These are phyloP conservation scores for Ilyonectria sp. DNA, from an alignment of 2,329 filamentous ascomycete genomes.

Conservation along the genomic window DNA sequence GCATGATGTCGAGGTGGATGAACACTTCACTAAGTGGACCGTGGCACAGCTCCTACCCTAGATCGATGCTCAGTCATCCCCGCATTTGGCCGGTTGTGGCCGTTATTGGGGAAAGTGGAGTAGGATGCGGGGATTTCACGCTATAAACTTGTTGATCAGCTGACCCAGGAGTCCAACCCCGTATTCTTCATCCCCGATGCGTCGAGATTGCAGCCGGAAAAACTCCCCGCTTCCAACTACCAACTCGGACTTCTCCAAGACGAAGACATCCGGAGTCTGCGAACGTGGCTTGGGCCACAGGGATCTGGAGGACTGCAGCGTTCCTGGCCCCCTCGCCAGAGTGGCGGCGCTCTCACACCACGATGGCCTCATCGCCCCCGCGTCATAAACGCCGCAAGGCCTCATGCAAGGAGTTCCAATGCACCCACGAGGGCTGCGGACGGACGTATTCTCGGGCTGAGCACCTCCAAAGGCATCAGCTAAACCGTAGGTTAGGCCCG, in stretches of 20 bases:
- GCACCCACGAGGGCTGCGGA: conserved; percentile 49
- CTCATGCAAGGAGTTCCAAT: conserved; percentile 50
- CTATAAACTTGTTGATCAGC: conserved; percentile 19
- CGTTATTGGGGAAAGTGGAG: conserved; percentile 26
- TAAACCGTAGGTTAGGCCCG: conserved; percentile 41
- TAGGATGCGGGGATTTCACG: conserved; percentile 24
- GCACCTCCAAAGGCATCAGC: conserved; percentile 47
- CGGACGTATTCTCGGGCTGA: conserved; percentile 49
- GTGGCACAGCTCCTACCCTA: conserved; percentile 5
- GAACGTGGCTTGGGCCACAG: conserved; percentile 3
- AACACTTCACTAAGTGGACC: background rate
- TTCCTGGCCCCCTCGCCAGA: background rate
- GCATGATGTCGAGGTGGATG: background rate
- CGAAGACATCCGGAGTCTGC: conserved; percentile 9
- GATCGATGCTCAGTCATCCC: conserved; percentile 8
- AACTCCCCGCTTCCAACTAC: conserved; percentile 11
- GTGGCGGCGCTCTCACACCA: conserved; percentile 16
- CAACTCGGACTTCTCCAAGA: conserved; percentile 2
- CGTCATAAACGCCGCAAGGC: conserved; percentile 51
- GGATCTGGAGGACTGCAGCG: conserved; percentile 10
- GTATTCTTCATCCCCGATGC: conserved; percentile 20
- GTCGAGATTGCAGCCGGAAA: conserved; percentile 21
- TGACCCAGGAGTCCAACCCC: conserved; percentile 29
- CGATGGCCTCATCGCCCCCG: conserved; percentile 48
- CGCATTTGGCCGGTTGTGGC: conserved; percentile 14